phyloP scores from a whole-genome alignment of 169 alveolate genomes.

The Plasmodium falciparum region DNA sequence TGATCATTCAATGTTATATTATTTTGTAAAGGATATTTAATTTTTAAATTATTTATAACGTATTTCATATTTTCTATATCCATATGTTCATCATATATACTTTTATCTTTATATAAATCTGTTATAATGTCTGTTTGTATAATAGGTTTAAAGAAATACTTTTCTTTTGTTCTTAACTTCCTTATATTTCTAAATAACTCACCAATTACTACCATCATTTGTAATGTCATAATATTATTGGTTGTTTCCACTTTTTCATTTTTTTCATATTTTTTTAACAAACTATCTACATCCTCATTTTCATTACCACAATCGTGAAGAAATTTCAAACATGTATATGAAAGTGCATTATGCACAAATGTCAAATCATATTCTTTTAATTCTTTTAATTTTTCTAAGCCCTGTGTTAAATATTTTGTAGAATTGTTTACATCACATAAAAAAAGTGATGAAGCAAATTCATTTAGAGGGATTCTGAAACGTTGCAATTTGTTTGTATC shows the following conservation, averaged over 20 bases:
- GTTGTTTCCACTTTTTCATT: conserved; percentile 74
- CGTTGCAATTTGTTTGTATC: conserved; percentile 27
- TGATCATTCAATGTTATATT: conserved; percentile 18
- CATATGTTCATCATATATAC: conserved; percentile 69
- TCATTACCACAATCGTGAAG: conserved; percentile 71
- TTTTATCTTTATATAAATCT: conserved; percentile 38
- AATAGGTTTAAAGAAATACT: conserved; percentile 40
- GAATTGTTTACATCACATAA: conserved; percentile 67
- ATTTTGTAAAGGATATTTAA: conserved; percentile 49
- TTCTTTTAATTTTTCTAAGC: conserved; percentile 48
- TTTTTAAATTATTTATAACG: conserved; percentile 41
- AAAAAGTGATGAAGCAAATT: conserved; percentile 60
- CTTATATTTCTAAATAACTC: conserved; percentile 69
- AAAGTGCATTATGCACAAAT: conserved; percentile 66
- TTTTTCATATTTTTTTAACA: conserved; percentile 63
- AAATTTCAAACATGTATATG: conserved; percentile 31
- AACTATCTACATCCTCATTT: conserved; percentile 62
- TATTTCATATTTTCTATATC: conserved; percentile 41
- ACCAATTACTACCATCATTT: conserved; percentile 73
- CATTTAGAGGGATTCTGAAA: conserved; percentile 66
- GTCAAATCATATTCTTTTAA: conserved; percentile 58
- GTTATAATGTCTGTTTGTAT: conserved; percentile 57
- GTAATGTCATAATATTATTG: conserved; percentile 73
- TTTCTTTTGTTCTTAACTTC: conserved; percentile 51
- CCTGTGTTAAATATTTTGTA: conserved; percentile 40